Base-by-base conservation (phyloP, 2,329 filamentous ascomycete genomes). In the Penicillium brasilianum region DNA sequence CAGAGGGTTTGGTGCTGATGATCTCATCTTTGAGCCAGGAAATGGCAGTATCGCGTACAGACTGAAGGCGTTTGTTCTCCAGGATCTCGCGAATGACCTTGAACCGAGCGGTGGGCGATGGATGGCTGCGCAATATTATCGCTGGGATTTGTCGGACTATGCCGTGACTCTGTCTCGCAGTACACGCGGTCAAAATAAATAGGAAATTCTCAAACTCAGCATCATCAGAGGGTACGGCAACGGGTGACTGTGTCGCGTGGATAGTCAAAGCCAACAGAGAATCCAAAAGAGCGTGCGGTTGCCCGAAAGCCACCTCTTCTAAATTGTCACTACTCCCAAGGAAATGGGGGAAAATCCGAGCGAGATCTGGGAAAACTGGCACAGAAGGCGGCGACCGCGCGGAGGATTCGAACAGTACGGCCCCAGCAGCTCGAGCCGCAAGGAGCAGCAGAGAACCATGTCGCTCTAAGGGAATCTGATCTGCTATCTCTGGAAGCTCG, bases 1-100 rank as follows among this genome's bases (percentile, higher is more conserved):
- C 66, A 4, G 62, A 36, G 6, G 65, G 57, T 20, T 49, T 57
- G 9, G 36, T 80, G 65, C 82, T 78, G 5, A 87, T 77, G 0
- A 85, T 83, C 68, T 87, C 86, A 43, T 85, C 79, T 68, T 87
- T 88, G 36, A 88, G 75, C 86, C 86, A 88, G 36, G 82, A 81
- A 5, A 88, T 81, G 2, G 85, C 85, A 44, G 81, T 82, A 37
- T 84, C 83, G 66, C 85, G 85, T 39, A 85, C 79, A 16, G 84
- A 83, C 49, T 82, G 80, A 60, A 84, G 82, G 0, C 79, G 78
- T 18, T 83, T 83, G 53, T 86, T 78, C 63, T 85, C 82, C 3
- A 87, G 75, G 2, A 85, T 83, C 48, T 83, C 82, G 4, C 81
- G 78, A 56, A 87, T 85, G 64, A 87, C 81, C 4, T 82, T 82